Conservation (phyloP, 352 stramenopile genomes). For the Phytophthora pini region DNA sequence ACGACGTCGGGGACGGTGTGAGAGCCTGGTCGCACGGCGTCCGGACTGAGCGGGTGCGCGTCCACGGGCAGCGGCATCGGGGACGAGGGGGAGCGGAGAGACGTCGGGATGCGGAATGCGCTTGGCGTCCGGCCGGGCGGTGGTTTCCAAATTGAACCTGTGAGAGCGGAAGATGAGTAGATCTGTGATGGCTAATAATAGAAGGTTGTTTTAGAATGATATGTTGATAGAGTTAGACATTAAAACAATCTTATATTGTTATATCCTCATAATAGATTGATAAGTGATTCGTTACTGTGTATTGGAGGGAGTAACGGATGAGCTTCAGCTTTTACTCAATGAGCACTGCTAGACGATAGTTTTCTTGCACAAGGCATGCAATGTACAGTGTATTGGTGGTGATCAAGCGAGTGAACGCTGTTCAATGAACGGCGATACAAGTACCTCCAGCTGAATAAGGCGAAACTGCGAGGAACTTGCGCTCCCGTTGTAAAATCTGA, state of each 20-base stretch:
- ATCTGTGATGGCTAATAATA: not conserved
- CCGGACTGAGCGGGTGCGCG: not conserved
- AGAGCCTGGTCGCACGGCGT: slow-evolving; percentile 26
- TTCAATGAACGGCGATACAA: no score
- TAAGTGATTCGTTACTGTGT: not conserved
- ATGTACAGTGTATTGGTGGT: no score
- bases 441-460: no score
- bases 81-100: slow-evolving; percentile 1
- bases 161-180: slow-evolving; percentile 1
- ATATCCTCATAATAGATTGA: not conserved
- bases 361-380: no score
- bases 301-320: slow-evolving; percentile 10
- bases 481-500: no score
- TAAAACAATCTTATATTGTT: not conserved
- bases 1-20: slow-evolving; percentile 25
- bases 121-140: not conserved
- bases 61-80: slow-evolving; percentile 33
- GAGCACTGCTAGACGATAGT: no score
- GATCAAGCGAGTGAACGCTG: no score
- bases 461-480: no score
- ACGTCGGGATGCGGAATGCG: slow-evolving; percentile 25
- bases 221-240: not conserved
- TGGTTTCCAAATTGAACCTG: slow-evolving; percentile 33
- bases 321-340: not conserved
- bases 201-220: no score